Percentiles rank a stretch among this genome's conserved stretches.
These are phyloP conservation scores for Cladorrhinum sp. DNA, from an alignment of 2,329 filamentous ascomycete species.

Conservation along the genomic window DNA sequence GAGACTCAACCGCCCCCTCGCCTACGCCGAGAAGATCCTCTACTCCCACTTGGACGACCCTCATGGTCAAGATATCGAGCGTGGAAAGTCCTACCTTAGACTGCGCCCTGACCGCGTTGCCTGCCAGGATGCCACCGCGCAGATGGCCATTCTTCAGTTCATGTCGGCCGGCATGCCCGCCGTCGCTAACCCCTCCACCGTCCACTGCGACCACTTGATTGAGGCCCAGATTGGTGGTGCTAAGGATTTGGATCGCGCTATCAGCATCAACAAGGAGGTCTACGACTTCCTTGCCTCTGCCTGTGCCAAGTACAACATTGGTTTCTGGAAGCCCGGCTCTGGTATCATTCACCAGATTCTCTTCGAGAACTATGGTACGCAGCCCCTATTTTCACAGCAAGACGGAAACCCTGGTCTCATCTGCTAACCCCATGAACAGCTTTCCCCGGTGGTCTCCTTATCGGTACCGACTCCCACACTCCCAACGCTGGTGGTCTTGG, in stretches of 20 bases:
- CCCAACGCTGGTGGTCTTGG: constrained; percentile 58
- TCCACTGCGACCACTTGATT: constrained; percentile 99
- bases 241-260: constrained; percentile 89
- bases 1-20: constrained; percentile 88
- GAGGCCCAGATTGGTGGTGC: constrained; percentile 90
- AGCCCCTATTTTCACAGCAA: neutral
- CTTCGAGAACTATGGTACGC: constrained; percentile 67
- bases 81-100: constrained; percentile 92
- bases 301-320: constrained; percentile 99
- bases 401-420: neutral
- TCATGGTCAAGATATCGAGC: constrained; percentile 92
- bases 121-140: constrained; percentile 98
- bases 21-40: constrained; percentile 96
- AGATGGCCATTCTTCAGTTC: constrained; percentile 99
- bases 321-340: constrained; percentile 98
- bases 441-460: constrained; percentile 96
- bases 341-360: constrained; percentile 99
- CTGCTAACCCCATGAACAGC: constrained; percentile 40
- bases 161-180: constrained; percentile 97
- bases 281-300: constrained; percentile 94
- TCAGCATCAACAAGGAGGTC: constrained; percentile 97
- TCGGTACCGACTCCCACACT: constrained; percentile 62
- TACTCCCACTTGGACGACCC: constrained; percentile 99
- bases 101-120: constrained; percentile 95
- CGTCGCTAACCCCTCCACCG: constrained; percentile 89